A percentile compares a stretch with the other conserved stretches of the same genome.
Conservation (phyloP, 371 early-diverging fungal species). For the Zychaea mexicana region DNA sequence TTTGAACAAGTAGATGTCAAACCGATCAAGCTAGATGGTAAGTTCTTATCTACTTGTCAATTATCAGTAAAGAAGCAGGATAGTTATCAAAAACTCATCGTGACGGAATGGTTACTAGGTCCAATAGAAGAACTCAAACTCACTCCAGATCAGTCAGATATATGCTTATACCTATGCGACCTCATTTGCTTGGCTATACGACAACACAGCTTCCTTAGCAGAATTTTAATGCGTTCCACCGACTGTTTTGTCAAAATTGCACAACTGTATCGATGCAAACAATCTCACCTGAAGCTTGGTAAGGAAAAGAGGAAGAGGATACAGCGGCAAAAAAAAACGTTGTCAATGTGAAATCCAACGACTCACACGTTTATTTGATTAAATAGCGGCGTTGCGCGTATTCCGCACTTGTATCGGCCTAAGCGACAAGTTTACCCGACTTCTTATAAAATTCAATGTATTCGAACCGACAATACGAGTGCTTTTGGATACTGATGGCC, state of each 20-base stretch:
- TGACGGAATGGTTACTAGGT: too few species aligned
- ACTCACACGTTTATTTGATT: too few species aligned
- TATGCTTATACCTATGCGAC: slow-evolving; percentile 71
- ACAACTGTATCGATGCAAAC: slow-evolving; percentile 68
- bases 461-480: slow-evolving; percentile 70
- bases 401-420: slow-evolving; percentile 74
- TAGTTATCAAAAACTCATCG: background rate
- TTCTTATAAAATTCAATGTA: slow-evolving; percentile 65
- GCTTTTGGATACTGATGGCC: slow-evolving; percentile 65
- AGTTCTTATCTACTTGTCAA: background rate
- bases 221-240: slow-evolving; percentile 68
- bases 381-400: slow-evolving; percentile 75
- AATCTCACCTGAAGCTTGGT: slow-evolving; percentile 75
- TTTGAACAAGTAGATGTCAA: slow-evolving; percentile 46
- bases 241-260: slow-evolving; percentile 61
- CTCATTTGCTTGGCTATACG: slow-evolving; percentile 70
- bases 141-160: slow-evolving; percentile 31
- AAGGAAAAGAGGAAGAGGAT: too few species aligned
- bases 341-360: too few species aligned
- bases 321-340: background rate
- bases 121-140: slow-evolving; percentile 34
- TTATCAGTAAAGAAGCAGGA: background rate
- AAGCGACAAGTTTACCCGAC: slow-evolving; percentile 76
- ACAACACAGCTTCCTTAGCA: slow-evolving; percentile 77
- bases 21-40: slow-evolving; percentile 32